Conservation (phyloP, 2,329 filamentous ascomycete species). For the Penicillium freii region DNA sequence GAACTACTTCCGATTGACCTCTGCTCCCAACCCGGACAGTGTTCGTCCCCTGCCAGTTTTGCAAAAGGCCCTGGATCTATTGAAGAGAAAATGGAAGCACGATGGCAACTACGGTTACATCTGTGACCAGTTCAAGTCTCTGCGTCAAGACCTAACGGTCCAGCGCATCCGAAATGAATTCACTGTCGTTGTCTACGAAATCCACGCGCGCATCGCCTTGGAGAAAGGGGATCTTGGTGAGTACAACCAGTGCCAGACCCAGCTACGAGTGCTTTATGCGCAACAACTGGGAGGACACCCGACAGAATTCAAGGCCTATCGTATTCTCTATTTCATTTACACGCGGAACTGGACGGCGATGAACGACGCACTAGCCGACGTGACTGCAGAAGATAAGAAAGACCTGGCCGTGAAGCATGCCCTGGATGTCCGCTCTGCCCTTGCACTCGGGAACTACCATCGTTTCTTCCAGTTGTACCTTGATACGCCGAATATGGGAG, state of each 20-base stretch:
- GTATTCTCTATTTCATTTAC: constrained; percentile 99
- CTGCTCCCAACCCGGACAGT: constrained; percentile 80
- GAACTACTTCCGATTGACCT: constrained; percentile 88
- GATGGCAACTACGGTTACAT: constrained; percentile 96
- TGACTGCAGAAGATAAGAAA: constrained; percentile 95
- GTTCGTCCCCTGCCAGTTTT: constrained; percentile 82
- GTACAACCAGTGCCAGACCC: constrained; percentile 99
- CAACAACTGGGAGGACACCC: constrained; percentile 83
- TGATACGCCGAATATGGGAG: constrained; percentile 93
- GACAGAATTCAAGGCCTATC: constrained; percentile 97
- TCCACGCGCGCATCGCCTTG: constrained; percentile 92
- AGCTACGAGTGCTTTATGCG: constrained; percentile 86
- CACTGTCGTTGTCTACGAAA: constrained; percentile 94
- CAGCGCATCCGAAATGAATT: constrained; percentile 97
- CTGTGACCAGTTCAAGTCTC: constrained; percentile 98
- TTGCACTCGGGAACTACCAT: constrained; percentile 94
- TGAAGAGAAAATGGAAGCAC: constrained; percentile 92
- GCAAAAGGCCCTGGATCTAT: constrained; percentile 76
- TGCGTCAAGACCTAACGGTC: constrained; percentile 96
- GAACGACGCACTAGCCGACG: constrained; percentile 97
- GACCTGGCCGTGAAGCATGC: constrained; percentile 85
- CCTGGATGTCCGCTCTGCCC: constrained; percentile 81
- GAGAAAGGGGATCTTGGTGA: constrained; percentile 99
- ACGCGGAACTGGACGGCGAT: constrained; percentile 97
- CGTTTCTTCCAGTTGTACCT: constrained; percentile 96